Evolutionary conservation across 2,329 filamentous ascomycete species (phyloP).

Genomic region (Venturia asperata): DNA sequence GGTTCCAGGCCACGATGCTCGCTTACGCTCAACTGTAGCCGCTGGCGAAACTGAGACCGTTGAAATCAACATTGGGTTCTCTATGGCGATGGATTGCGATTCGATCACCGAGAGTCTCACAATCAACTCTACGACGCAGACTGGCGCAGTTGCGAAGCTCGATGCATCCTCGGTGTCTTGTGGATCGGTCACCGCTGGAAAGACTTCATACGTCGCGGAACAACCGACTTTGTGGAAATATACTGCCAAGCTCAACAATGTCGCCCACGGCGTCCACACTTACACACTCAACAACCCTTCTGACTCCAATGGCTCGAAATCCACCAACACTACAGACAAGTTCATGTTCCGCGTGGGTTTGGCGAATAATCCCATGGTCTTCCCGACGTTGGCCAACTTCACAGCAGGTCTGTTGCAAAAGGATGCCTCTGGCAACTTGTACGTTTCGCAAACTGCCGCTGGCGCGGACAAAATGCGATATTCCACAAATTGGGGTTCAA

Average conservation of each 20-base stretch:
- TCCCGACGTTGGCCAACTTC: constrained; percentile 51
- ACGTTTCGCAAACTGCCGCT: constrained; percentile 50
- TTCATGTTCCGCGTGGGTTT: constrained; percentile 56
- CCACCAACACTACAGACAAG: constrained; percentile 50
- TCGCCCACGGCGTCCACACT: constrained; percentile 55
- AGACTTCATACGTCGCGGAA: constrained; percentile 26
- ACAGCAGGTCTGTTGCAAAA: constrained; percentile 46
- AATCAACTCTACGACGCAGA: constrained; percentile 48
- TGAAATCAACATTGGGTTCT: constrained; percentile 51
- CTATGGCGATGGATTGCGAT: constrained; percentile 53
- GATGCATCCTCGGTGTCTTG: constrained; percentile 31
- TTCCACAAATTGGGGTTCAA: constrained; percentile 53
- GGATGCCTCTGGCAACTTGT: constrained; percentile 36
- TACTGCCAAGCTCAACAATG: constrained; percentile 46
- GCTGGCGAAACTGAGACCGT: constrained; percentile 37
- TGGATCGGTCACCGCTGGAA: neutral
- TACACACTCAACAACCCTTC: constrained; percentile 49
- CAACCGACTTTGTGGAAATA: constrained; percentile 50
- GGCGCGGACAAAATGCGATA: constrained; percentile 58
- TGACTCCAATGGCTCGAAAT: constrained; percentile 20
- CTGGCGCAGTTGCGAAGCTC: constrained; percentile 39
- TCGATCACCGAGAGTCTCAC: constrained; percentile 44
- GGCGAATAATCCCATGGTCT: constrained; percentile 53
- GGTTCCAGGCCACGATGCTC: constrained; percentile 53
- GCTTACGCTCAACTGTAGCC: constrained; percentile 41